Conservation (phyloP, 495 filamentous ascomycete species). For the Daldinia concentrica region DNA sequence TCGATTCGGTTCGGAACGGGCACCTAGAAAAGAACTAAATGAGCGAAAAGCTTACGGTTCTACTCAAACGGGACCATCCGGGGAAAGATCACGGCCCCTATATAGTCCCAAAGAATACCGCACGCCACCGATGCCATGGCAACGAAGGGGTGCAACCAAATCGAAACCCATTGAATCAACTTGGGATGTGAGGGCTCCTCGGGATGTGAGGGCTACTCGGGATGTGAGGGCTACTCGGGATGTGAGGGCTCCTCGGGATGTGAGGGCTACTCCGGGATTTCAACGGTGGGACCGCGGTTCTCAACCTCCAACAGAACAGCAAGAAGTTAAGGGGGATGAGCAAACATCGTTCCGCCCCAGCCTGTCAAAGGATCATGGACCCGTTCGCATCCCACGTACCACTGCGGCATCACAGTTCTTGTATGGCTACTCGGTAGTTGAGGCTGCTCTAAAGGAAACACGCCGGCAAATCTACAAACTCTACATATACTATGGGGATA, state of each 20-base stretch:
- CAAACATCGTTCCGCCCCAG: background rate
- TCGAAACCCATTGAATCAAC: no score
- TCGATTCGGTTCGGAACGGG: no score
- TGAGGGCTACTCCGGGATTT: background rate
- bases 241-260: background rate
- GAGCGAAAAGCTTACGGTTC: no score
- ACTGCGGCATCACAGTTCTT: conserved; percentile 91
- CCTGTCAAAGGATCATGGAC: conserved; percentile 38
- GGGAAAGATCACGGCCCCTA: no score
- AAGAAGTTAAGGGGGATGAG: background rate
- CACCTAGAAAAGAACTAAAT: no score
- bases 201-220: background rate
- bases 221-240: background rate
- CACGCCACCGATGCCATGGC: no score
- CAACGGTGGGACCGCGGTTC: background rate
- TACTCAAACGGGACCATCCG: no score
- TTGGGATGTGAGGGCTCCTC: background rate
- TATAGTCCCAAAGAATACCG: no score
- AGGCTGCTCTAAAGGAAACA: conserved; percentile 75
- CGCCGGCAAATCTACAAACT: conserved; percentile 83
- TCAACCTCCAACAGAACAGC: background rate
- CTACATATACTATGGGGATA: conserved; percentile 73
- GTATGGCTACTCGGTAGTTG: conserved; percentile 83
- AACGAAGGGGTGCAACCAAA: no score
- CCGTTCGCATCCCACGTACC: conserved; percentile 76